Evolutionary conservation across 805 yeast genomes (phyloP).

Genomic region (Candida gorgasii): DNA sequence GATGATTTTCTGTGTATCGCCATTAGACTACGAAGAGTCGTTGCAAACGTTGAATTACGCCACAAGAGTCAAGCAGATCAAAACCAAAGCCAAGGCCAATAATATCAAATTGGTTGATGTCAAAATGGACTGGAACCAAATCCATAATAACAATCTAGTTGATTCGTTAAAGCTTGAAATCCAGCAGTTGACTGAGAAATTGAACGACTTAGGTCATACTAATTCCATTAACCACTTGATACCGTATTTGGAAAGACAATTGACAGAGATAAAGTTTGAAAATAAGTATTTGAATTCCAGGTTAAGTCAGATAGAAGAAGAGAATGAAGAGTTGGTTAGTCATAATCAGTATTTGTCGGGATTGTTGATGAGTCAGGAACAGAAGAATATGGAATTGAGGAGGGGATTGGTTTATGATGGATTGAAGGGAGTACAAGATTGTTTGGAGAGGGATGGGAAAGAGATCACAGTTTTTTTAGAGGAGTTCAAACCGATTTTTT

Average conservation of each 20-base stretch:
- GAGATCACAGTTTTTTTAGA: conserved; percentile 8
- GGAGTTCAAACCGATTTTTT: conserved; percentile 10
- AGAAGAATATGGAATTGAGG: not conserved
- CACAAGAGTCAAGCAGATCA: conserved; percentile 68
- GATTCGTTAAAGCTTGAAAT: conserved; percentile 34
- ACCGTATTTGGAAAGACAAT: conserved; percentile 32
- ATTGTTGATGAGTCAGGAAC: not conserved
- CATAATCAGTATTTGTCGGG: conserved; percentile 14
- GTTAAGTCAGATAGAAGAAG: conserved; percentile 11
- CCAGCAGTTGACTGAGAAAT: conserved; percentile 27
- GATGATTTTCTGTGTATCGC: conserved; percentile 84
- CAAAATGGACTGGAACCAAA: conserved; percentile 35
- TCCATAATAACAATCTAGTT: conserved; percentile 26
- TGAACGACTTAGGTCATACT: conserved; percentile 13
- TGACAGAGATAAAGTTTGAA: conserved; percentile 32
- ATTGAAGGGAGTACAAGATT: not conserved
- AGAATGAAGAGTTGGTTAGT: conserved; percentile 9
- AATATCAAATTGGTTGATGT: conserved; percentile 27
- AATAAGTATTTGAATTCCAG: conserved; percentile 27
- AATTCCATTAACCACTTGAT: conserved; percentile 27
- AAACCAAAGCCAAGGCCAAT: conserved; percentile 56
- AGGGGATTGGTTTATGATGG: not conserved
- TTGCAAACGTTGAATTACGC: conserved; percentile 77
- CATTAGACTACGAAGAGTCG: conserved; percentile 76
- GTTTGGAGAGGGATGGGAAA: conserved; percentile 3